phyloP scores from a whole-genome alignment of 768 basidiomycete genomes.

The Gloeopeniophorella convolvens region DNA sequence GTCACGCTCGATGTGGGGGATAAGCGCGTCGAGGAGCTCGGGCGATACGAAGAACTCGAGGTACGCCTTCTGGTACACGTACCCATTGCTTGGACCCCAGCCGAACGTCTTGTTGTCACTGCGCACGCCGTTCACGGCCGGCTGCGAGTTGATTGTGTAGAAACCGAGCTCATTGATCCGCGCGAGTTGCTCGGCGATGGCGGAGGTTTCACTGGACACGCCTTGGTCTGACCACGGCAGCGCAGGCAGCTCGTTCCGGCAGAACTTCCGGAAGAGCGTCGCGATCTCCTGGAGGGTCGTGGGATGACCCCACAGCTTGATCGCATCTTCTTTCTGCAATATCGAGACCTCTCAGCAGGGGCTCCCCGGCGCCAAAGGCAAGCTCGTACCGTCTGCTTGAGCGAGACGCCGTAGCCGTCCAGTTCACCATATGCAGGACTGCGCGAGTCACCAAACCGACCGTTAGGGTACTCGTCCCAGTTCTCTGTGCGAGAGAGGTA shows the following conservation, averaged over 20 bases:
- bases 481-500: slow-evolving; percentile 95
- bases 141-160: slow-evolving; percentile 95
- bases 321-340: slow-evolving; percentile 74
- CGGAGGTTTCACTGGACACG: slow-evolving; percentile 75
- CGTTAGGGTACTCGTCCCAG: slow-evolving; percentile 99
- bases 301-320: slow-evolving; percentile 86
- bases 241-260: slow-evolving; percentile 59
- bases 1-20: slow-evolving; percentile 80
- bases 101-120: slow-evolving; percentile 84
- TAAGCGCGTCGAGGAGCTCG: slow-evolving; percentile 59
- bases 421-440: slow-evolving; percentile 98
- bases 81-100: slow-evolving; percentile 93
- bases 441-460: slow-evolving; percentile 94
- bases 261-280: slow-evolving; percentile 78
- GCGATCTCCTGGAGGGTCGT: slow-evolving; percentile 57
- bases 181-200: slow-evolving; percentile 73
- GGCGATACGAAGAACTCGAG: slow-evolving; percentile 92
- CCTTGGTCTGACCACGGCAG: slow-evolving; percentile 95
- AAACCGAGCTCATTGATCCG: slow-evolving; percentile 89
- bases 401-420: slow-evolving; percentile 90
- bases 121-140: slow-evolving; percentile 83
- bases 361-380: not conserved
- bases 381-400: slow-evolving; percentile 74
- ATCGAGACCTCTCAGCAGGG: not conserved
- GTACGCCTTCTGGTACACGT: slow-evolving; percentile 97